Base-by-base conservation (phyloP, 768 basidiomycete species). In the Naganishia onofrii region DNA sequence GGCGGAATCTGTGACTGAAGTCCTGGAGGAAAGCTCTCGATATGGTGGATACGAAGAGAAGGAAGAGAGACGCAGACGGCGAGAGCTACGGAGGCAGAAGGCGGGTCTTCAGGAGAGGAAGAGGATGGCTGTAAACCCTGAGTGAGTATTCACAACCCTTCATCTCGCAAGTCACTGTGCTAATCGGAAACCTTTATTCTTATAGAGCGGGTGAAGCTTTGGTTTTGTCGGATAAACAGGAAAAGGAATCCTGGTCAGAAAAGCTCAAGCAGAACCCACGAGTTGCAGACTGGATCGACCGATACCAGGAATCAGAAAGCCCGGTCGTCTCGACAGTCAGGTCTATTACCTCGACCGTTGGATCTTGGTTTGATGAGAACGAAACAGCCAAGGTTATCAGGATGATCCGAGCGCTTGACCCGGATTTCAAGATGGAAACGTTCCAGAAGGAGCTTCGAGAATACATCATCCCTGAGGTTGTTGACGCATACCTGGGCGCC, bases 11-110 rank as follows among this genome's bases (percentile, higher is more conserved):
- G 83, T 99, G 17, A 83, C 93, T 4, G 96, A 99, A 72, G 92
- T 93, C 2, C 84, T 99, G 48, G 93, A 98, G 72, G 94, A 98
- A 80, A 92, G 89, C 73, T 90, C 92, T 3, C 92, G 93, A 74
- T 92, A 95, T 81, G 94, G 92, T 58, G 96, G 96, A 0, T 97
- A 93, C 73, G 92, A 95, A 80, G 94, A 96, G 79, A 92, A 90
- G 78, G 96, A 98, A 78, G 90, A 88, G 23, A 87, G 96, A 60
- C 84, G 96, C 76, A 82, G 86, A 69, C 85, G 93, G 70, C 83
- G 96, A 68, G 89, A 93, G 80, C 83, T 84, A 57, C 87, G 96
- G 42, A 84, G 96, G 21, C 88, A 85, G 67, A 95, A 94, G 81
- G 90, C 92, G 5, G 96, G 95, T 6, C 31, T 66, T 74, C 83